Conservation (phyloP, 192 early-diverging fungal species). For the Neocallimastix lanati region DNA sequence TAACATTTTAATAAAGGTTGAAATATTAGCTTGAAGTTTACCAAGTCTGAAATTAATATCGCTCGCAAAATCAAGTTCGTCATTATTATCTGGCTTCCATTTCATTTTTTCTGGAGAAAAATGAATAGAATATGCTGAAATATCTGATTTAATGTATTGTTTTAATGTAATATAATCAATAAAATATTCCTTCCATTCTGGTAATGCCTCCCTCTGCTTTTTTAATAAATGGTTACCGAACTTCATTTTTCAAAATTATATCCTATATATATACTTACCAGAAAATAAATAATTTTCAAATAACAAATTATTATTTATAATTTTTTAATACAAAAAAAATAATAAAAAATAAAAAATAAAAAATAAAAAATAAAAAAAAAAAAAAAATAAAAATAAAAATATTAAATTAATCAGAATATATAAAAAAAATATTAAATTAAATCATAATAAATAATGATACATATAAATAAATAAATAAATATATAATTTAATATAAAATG, state of each 20-base stretch:
- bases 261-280: too few relatives aligned
- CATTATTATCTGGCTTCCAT: background rate
- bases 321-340: too few relatives aligned
- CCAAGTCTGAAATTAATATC: slow-evolving; percentile 32
- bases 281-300: too few relatives aligned
- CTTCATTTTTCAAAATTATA: background rate
- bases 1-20: slow-evolving; percentile 46
- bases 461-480: too few relatives aligned
- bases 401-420: too few relatives aligned
- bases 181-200: slow-evolving; percentile 43
- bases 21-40: slow-evolving; percentile 30
- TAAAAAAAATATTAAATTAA: too few relatives aligned
- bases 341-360: too few relatives aligned
- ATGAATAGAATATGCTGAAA: slow-evolving; percentile 23
- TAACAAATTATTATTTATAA: too few relatives aligned
- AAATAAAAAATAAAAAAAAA: background rate
- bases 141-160: slow-evolving; percentile 33
- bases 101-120: background rate
- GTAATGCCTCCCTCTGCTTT: slow-evolving; percentile 5
- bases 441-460: too few relatives aligned
- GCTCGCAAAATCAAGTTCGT: slow-evolving; percentile 20
- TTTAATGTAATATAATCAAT: slow-evolving; percentile 57
- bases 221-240: background rate
- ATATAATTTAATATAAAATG: too few relatives aligned
- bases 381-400: background rate